phyloP scores from a whole-genome alignment of 106 monocot species.

The Dioscorea dumetorum region DNA sequence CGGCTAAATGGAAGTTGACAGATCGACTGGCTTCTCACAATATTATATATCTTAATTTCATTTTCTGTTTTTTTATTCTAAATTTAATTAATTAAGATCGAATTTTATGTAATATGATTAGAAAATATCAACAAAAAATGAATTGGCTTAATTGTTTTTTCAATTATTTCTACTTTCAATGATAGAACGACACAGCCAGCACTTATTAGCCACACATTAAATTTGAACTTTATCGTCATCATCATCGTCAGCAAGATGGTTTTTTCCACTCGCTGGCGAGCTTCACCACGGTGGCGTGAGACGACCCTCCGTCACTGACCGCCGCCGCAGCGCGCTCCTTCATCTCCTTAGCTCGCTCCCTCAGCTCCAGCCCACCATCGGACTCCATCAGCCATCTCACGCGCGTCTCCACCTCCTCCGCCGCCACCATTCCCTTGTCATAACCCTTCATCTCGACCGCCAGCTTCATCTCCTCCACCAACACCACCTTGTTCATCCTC shows the following conservation, averaged over 20 bases:
- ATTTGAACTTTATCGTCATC: no score
- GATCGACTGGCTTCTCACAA: no score
- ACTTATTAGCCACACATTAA: no score
- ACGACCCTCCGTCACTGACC: constrained; percentile 13
- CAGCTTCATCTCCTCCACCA: constrained; percentile 17
- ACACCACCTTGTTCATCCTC: constrained; percentile 17
- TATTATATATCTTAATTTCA: no score
- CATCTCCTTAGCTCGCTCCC: background rate
- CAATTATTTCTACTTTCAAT: no score
- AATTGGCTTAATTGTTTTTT: no score
- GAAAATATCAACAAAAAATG: no score
- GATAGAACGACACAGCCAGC: no score
- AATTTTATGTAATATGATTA: no score
- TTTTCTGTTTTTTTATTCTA: no score
- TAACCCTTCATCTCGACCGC: constrained; percentile 19
- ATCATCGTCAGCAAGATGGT: background rate
- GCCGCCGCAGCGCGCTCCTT: constrained; percentile 9
- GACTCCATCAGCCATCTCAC: constrained; percentile 26
- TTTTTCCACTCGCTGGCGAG: constrained; percentile 2
- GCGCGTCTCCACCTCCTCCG: constrained; percentile 22
- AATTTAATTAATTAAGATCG: no score
- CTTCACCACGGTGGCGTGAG: background rate
- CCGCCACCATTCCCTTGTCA: constrained; percentile 13
- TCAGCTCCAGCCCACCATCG: constrained; percentile 3
- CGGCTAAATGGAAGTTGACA: no score